Percentiles rank a stretch among this genome's conserved stretches.
phyloP scores from a whole-genome alignment of 768 basidiomycete species.

The Pleurotus pulmonarius region DNA sequence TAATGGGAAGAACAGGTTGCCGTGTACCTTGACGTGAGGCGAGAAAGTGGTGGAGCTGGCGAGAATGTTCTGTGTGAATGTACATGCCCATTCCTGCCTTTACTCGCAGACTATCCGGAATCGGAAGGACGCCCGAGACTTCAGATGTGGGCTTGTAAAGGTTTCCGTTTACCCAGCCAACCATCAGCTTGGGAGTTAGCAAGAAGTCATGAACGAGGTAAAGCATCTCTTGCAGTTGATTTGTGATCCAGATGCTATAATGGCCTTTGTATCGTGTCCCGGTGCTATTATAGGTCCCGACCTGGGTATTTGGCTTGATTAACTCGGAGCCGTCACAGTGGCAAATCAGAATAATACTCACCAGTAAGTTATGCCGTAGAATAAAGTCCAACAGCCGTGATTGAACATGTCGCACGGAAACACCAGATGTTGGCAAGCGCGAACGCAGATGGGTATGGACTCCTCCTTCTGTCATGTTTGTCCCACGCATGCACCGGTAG shows the following conservation, averaged over 20 bases:
- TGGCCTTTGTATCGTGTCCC: constrained; percentile 16
- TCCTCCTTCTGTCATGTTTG: constrained; percentile 30
- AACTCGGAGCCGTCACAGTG: no score
- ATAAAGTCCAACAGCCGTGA: constrained; percentile 18
- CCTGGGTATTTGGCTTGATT: no score
- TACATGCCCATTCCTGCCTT: constrained; percentile 4
- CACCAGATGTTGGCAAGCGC: constrained; percentile 10
- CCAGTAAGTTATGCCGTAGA: constrained; percentile 23
- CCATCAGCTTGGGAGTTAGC: not conserved
- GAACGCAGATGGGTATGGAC: constrained; percentile 27
- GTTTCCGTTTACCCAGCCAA: constrained; percentile 13
- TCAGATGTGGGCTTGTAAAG: constrained; percentile 10
- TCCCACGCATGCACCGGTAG: constrained; percentile 24
- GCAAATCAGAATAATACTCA: no score
- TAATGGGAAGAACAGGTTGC: constrained; percentile 7
- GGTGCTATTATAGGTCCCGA: constrained; percentile 18
- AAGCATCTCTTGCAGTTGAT: constrained; percentile 13
- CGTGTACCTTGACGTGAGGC: constrained; percentile 7
- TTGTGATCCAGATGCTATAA: constrained; percentile 16
- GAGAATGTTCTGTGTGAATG: not conserved
- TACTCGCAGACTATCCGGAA: constrained; percentile 2
- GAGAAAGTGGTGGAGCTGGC: constrained; percentile 4
- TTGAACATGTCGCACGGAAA: constrained; percentile 13
- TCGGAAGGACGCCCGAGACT: constrained; percentile 8
- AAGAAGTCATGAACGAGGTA: constrained; percentile 1